A percentile compares a stretch with the other conserved stretches of the same genome.
phyloP scores from a whole-genome alignment of 495 filamentous ascomycete species.

The Aspergillus leporis region DNA sequence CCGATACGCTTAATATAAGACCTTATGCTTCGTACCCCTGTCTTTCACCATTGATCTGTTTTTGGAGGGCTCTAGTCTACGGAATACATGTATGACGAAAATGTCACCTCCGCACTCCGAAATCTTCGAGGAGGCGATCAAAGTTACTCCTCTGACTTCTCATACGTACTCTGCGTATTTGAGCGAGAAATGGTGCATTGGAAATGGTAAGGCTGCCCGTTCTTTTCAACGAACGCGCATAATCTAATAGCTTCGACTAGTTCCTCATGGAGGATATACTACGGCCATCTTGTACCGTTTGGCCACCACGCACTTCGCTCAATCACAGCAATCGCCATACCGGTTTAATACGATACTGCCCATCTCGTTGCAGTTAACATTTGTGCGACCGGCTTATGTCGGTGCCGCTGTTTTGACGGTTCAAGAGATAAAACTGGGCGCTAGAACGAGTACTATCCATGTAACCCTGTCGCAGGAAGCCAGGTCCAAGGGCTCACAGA shows the following conservation, averaged over 20 bases:
- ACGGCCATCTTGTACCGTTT: constrained; percentile 55
- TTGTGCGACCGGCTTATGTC: constrained; percentile 56
- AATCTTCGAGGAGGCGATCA: constrained; percentile 51
- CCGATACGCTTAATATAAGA: too few species aligned
- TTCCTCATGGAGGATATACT: constrained; percentile 71
- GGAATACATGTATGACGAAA: background rate
- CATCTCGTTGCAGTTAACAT: constrained; percentile 61
- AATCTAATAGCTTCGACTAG: constrained; percentile 29
- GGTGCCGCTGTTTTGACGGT: constrained; percentile 58
- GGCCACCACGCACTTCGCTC: constrained; percentile 51
- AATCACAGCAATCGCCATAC: constrained; percentile 22
- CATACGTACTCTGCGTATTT: constrained; percentile 58
- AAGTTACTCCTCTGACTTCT: constrained; percentile 47
- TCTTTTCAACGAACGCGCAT: background rate
- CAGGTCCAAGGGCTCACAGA: constrained; percentile 7
- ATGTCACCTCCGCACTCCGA: constrained; percentile 8
- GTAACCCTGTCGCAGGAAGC: constrained; percentile 48
- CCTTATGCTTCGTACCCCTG: too few species aligned
- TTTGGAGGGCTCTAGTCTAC: too few species aligned
- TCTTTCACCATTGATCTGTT: too few species aligned
- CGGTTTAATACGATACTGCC: constrained; percentile 19
- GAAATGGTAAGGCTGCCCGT: constrained; percentile 43
- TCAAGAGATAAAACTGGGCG: constrained; percentile 63
- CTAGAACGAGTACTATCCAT: constrained; percentile 59
- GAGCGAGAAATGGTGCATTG: constrained; percentile 59